These are phyloP conservation scores for Medicago arabica DNA, from an alignment of 306 rosid species.

Conservation along the genomic window DNA sequence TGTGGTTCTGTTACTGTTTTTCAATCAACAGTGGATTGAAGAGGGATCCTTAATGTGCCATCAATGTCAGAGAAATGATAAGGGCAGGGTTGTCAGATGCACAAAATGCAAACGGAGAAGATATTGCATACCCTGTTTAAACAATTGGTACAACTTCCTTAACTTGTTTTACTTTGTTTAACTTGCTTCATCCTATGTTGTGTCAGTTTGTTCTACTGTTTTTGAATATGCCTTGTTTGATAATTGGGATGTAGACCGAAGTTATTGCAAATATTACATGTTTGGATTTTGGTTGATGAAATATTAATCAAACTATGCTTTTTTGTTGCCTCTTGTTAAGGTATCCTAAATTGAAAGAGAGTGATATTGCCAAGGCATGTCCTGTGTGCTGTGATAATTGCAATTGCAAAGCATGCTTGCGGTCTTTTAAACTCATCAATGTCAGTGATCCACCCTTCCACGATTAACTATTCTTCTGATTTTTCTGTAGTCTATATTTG, in stretches of 20 bases:
- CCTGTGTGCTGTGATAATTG: constrained; percentile 77
- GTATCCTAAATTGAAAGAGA: constrained; percentile 70
- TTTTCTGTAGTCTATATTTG: not conserved
- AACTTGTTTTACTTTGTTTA: not conserved
- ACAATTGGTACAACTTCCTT: constrained; percentile 53
- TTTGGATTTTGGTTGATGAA: not conserved
- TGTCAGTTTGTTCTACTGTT: constrained; percentile 15
- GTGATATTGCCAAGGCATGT: constrained; percentile 63
- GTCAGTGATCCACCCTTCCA: constrained; percentile 46
- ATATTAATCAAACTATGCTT: not conserved
- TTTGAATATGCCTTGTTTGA: not conserved
- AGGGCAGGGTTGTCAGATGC: constrained; percentile 75
- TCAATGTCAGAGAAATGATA: constrained; percentile 91
- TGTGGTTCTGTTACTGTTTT: constrained; percentile 21
- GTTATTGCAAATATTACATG: not conserved
- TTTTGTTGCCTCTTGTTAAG: constrained; percentile 50
- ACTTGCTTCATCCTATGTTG: not conserved
- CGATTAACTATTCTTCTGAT: constrained; percentile 4
- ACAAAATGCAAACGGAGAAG: constrained; percentile 55
- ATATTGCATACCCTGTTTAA: constrained; percentile 62
- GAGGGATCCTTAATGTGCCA: constrained; percentile 72
- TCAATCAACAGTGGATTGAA: constrained; percentile 51
- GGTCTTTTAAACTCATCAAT: constrained; percentile 43
- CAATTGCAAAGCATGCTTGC: constrained; percentile 85
- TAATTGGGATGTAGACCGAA: not conserved